Percentiles rank a stretch among this genome's conserved stretches.
These are phyloP conservation scores for Ophiostoma himal-ulmi DNA, from an alignment of 2,329 filamentous ascomycete genomes.

Conservation along the genomic window DNA sequence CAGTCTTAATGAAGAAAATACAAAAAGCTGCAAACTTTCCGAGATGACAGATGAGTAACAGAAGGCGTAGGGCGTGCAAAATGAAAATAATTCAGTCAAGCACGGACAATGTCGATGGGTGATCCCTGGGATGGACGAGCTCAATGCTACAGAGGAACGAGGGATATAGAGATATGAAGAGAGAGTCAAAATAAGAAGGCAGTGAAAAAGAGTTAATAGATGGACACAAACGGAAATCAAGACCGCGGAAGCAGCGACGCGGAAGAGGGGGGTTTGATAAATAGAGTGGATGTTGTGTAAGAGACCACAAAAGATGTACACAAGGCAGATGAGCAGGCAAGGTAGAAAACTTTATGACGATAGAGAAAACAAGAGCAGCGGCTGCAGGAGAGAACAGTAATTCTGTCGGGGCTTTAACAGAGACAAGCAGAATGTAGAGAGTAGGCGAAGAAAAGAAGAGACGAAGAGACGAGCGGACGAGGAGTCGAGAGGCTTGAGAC, in stretches of 20 bases:
- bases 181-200: not conserved
- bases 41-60: not conserved
- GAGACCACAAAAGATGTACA: not conserved
- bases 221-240: not conserved
- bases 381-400: not conserved
- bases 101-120: not conserved
- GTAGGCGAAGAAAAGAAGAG: not conserved
- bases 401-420: not conserved
- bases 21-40: not conserved
- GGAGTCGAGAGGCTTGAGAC: not conserved
- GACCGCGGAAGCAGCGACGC: not conserved
- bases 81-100: not conserved
- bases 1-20: not conserved
- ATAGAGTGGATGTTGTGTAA: constrained; percentile 4
- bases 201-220: not conserved
- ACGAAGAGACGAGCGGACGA: not conserved
- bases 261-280: not conserved
- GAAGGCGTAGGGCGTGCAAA: not conserved
- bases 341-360: not conserved
- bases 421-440: not conserved
- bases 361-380: not conserved
- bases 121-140: not conserved
- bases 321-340: not conserved
- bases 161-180: not conserved
- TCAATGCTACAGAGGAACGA: not conserved